Conservation (phyloP, 352 stramenopile species). For the Globisporangium nodosum region DNA sequence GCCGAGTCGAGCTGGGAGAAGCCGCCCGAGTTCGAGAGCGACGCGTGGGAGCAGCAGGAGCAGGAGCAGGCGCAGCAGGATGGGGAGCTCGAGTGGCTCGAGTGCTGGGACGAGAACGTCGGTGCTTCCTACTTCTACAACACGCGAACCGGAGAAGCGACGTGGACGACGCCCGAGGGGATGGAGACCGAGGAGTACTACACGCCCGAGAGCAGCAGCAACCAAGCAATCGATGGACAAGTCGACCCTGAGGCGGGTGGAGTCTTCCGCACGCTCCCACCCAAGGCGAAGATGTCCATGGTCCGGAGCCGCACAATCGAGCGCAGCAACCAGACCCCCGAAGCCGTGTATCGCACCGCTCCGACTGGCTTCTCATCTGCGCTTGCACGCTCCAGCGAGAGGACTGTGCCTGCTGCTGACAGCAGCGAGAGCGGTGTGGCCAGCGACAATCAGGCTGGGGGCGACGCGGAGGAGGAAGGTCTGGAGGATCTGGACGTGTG, state of each 20-base stretch:
- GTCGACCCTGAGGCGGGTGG: background rate
- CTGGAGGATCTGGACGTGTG: constrained; percentile 13
- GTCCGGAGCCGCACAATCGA: background rate
- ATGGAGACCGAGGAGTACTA: constrained; percentile 1
- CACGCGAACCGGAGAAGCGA: constrained; percentile 52
- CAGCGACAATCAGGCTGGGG: background rate
- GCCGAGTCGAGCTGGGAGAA: constrained; percentile 47
- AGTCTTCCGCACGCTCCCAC: constrained; percentile 14
- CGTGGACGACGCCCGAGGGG: constrained; percentile 48
- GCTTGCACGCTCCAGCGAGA: background rate
- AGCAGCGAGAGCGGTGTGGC: background rate
- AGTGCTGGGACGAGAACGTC: constrained; percentile 72
- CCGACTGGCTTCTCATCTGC: background rate
- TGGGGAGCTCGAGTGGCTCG: constrained; percentile 42
- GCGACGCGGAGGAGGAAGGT: background rate
- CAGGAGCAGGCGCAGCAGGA: constrained; percentile 5
- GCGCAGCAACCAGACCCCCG: background rate
- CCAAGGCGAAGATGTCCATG: constrained; percentile 7
- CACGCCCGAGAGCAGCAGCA: constrained; percentile 3
- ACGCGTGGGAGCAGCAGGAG: background rate
- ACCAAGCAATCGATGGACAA: background rate
- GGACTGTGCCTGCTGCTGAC: background rate
- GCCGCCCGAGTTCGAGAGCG: background rate
- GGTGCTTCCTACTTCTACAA: constrained; percentile 70
- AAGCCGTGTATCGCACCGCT: constrained; percentile 15